Conservation (phyloP, 78 protist species). For the Protostelium mycophagum region DNA sequence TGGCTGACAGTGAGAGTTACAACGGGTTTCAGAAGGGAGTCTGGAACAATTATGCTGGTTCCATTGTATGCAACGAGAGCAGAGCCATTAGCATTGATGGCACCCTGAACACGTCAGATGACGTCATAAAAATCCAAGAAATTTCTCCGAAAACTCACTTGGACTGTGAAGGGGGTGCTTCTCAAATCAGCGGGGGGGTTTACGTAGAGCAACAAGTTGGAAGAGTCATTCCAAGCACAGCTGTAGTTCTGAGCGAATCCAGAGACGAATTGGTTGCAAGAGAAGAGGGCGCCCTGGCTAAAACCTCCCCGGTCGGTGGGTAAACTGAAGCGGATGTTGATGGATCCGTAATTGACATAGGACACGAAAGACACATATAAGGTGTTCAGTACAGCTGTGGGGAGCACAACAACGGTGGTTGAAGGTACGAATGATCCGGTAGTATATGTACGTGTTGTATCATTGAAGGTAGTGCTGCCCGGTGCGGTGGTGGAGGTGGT, state of each 20-base stretch:
- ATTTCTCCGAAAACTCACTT: too few species aligned
- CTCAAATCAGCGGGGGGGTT: background rate
- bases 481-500: too few species aligned
- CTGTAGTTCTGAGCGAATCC: background rate
- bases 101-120: too few species aligned
- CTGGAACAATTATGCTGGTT: background rate
- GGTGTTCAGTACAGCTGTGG: too few species aligned
- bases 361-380: background rate
- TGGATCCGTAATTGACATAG: background rate
- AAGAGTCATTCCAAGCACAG: background rate
- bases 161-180: background rate
- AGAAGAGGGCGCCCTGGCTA: background rate
- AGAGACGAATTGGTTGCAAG: background rate
- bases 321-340: background rate
- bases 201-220: background rate
- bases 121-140: too few species aligned
- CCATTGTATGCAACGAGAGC: background rate
- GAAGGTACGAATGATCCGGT: too few species aligned
- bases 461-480: too few species aligned
- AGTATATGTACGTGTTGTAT: too few species aligned
- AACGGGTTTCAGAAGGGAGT: background rate
- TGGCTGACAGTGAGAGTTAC: background rate
- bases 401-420: too few species aligned
- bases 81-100: background rate
- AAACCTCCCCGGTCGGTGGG: background rate